Evolutionary conservation across 768 basidiomycete genomes (phyloP).

Genomic region (Pilatotrama ljubarskyi): DNA sequence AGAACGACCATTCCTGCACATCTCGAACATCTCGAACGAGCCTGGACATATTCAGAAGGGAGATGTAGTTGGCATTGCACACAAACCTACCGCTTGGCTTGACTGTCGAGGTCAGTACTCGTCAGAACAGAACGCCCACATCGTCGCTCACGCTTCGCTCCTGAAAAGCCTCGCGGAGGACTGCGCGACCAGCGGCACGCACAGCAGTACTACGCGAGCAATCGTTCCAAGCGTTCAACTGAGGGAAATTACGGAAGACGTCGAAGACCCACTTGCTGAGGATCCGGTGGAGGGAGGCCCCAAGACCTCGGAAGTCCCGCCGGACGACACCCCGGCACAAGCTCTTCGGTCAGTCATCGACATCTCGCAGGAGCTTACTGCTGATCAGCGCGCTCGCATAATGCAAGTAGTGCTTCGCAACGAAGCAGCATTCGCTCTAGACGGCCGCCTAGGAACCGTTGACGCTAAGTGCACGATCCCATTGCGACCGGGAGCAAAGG

Average conservation of each 20-base stretch:
- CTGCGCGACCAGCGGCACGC: too few species aligned
- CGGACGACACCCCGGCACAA: slow-evolving; percentile 13
- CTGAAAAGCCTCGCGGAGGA: too few species aligned
- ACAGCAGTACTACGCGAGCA: too few species aligned
- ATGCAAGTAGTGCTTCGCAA: slow-evolving; percentile 5
- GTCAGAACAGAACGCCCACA: too few species aligned
- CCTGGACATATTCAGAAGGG: slow-evolving; percentile 1
- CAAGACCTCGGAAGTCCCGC: slow-evolving; percentile 30
- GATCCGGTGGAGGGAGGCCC: slow-evolving; percentile 32
- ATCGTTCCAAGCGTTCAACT: too few species aligned
- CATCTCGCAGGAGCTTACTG: neutral
- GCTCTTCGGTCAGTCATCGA: neutral
- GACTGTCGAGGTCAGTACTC: too few species aligned
- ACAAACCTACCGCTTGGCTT: slow-evolving; percentile 5
- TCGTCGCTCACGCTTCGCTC: too few species aligned
- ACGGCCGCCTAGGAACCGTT: slow-evolving; percentile 26
- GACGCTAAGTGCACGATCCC: slow-evolving; percentile 23
- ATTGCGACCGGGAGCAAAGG: slow-evolving; percentile 17
- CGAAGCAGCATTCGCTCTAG: slow-evolving; percentile 25
- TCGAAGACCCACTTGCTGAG: slow-evolving; percentile 14
- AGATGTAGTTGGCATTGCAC: slow-evolving; percentile 8
- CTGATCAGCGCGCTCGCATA: neutral
- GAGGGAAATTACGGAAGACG: neutral
- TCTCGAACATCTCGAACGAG: slow-evolving; percentile 12
- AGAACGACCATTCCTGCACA: neutral